Base-by-base conservation (phyloP, 2,329 filamentous ascomycete species). In the Alternaria atra region DNA sequence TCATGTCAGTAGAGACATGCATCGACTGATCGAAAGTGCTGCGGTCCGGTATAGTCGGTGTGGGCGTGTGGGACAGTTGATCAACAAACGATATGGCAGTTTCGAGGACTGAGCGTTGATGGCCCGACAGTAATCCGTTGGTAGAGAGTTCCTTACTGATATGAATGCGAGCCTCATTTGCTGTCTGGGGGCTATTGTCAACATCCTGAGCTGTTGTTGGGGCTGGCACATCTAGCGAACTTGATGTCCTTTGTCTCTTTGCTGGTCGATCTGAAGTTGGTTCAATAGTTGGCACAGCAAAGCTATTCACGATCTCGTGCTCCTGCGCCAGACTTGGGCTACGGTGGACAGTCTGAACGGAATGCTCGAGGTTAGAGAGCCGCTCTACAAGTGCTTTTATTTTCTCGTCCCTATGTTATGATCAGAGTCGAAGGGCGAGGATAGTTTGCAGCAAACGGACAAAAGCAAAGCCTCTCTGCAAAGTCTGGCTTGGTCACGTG, bases 51-150 rank as follows among this genome's bases (percentile, higher is more conserved):
- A 65, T 65, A 5, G 60, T 56, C 6, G 71, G 66, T 2, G 63
- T 65, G 15, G 70, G 69, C 7, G 66, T 66, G 27, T 70, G 68
- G 0, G 72, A 72, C 9, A 76, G 40, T 17, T 75, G 70, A 47
- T 75, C 74, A 20, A 75, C 71, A 37, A 76, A 74, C 0, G 71
- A 67, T 10, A 75, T 69, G 5, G 73, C 74, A 0, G 66, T 72
- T 50, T 76, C 70, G 20, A 76, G 67, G n/a, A 73, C 69, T n/a
- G 54, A 69, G 29, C 70, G 68, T 52, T 76, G 73, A 56, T 75
- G 66, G 7, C 46, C 42, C 5, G 70, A 73, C 8, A 75, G 66
- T 3, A 67, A 35, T 23, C 65, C 68, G 51, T 74, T 75, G 17
- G 61, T 66, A 7, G 69, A 73, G 1, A 76, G 66, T 34, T 76